phyloP scores from a whole-genome alignment of 208 protist species.

The Trypanosoma vivax region DNA sequence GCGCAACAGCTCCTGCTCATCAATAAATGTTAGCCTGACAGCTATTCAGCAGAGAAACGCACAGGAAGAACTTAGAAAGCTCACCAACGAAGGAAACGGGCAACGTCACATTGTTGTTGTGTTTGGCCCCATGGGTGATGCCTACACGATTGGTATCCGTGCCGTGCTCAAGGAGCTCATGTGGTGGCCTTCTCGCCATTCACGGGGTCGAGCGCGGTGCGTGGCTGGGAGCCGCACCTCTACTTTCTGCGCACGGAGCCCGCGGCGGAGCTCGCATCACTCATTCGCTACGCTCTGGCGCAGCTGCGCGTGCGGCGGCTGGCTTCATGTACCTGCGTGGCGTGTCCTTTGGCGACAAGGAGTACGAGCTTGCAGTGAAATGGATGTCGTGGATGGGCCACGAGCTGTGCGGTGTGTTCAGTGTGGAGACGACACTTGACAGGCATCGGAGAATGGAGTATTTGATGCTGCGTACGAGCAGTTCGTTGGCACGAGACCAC shows the following conservation, averaged over 20 bases:
- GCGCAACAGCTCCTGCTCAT: too few species aligned
- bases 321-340: conserved; percentile 19
- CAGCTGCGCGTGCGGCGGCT: conserved; percentile 15
- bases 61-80: too few species aligned
- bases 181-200: conserved; percentile 22
- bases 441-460: not conserved
- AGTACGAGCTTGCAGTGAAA: conserved; percentile 2
- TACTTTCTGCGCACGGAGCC: conserved; percentile 41
- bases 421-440: not conserved
- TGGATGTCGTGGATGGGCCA: conserved; percentile 17
- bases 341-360: not conserved
- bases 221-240: conserved; percentile 22
- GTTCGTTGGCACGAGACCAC: conserved; percentile 10
- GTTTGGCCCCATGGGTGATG: conserved; percentile 25
- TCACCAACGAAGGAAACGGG: too few species aligned
- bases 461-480: conserved; percentile 14
- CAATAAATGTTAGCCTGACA: too few species aligned
- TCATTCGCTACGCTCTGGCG: conserved; percentile 27
- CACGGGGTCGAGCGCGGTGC: conserved; percentile 26
- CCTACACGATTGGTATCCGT: not conserved
- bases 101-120: too few species aligned
- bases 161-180: not conserved
- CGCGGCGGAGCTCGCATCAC: conserved; percentile 23
- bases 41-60: too few species aligned
- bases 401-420: conserved; percentile 18